phyloP scores from a whole-genome alignment of 2,329 filamentous ascomycete species.

The Alternaria brassicicola region DNA sequence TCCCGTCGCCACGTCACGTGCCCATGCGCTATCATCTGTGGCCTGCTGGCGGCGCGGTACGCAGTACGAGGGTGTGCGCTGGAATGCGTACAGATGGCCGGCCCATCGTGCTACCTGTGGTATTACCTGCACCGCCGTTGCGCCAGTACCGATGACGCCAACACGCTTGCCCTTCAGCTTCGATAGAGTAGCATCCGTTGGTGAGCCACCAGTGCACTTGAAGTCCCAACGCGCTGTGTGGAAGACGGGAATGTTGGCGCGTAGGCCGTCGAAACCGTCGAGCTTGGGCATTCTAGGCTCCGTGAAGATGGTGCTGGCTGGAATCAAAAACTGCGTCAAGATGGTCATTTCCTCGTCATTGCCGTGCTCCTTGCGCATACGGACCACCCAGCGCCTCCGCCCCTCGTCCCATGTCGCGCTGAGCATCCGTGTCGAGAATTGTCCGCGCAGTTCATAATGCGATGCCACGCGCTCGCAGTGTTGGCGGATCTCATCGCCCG shows the following conservation, averaged over 20 bases:
- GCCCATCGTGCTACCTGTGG: constrained; percentile 49
- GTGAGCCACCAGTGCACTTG: constrained; percentile 49
- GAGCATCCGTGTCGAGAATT: constrained; percentile 28
- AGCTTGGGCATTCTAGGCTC: constrained; percentile 52
- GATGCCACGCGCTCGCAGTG: constrained; percentile 47
- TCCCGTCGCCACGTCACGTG: constrained; percentile 33
- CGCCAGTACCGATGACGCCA: constrained; percentile 54
- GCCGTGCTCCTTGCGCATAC: constrained; percentile 15
- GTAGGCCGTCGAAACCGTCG: constrained; percentile 36
- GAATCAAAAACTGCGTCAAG: constrained; percentile 3
- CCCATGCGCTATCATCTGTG: constrained; percentile 54
- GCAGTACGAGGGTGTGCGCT: constrained; percentile 51
- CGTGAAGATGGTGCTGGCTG: constrained; percentile 46
- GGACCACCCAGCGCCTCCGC: constrained; percentile 12
- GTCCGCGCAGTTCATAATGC: constrained; percentile 49
- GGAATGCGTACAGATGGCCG: constrained; percentile 50
- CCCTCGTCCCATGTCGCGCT: constrained; percentile 26
- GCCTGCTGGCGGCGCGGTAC: constrained; percentile 42
- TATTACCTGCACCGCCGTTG: constrained; percentile 51
- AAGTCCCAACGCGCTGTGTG: constrained; percentile 57
- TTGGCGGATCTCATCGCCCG: constrained; percentile 54
- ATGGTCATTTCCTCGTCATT: constrained; percentile 10
- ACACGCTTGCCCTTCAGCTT: constrained; percentile 43
- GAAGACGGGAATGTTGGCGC: constrained; percentile 47
- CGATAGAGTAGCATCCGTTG: constrained; percentile 29